Conservation (phyloP, 768 basidiomycete genomes). For the Mycena galericulata region DNA sequence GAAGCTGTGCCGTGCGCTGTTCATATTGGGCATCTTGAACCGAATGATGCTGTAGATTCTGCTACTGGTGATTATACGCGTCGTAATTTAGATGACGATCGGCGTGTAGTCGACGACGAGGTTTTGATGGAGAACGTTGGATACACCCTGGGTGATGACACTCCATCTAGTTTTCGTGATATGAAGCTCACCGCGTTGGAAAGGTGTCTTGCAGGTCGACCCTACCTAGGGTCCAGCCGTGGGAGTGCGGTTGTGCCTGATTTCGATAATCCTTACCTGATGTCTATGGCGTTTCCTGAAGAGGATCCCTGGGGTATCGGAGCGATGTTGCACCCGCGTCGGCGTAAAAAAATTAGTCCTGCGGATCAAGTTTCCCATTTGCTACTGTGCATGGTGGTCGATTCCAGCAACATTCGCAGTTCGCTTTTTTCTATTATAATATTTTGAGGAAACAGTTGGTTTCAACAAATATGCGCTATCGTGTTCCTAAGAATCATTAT, state of each 20-base stretch:
- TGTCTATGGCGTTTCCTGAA: conserved; percentile 3
- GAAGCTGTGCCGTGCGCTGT: neutral
- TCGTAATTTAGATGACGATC: neutral
- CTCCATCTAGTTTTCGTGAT: conserved; percentile 12
- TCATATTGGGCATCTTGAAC: neutral
- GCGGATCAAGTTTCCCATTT: neutral
- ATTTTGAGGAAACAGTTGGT: conserved; percentile 32
- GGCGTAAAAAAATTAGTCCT: neutral
- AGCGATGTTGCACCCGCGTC: neutral
- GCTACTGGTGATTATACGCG: neutral
- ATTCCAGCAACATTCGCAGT: conserved; percentile 13
- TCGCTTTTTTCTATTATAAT: conserved; percentile 34
- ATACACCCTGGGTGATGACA: conserved; percentile 33
- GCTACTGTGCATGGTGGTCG: neutral
- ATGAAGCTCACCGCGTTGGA: conserved; percentile 13
- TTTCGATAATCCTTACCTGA: conserved; percentile 12
- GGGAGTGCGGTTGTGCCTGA: neutral
- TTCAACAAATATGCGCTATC: neutral
- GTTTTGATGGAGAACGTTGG: conserved; percentile 37
- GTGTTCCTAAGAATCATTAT: neutral
- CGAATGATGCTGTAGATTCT: neutral
- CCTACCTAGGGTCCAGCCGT: neutral
- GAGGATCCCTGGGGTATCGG: conserved; percentile 12
- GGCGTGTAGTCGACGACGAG: neutral
- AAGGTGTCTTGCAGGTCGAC: neutral